These are phyloP conservation scores for Globisporangium mamillatum DNA, from an alignment of 352 stramenopile genomes.

Conservation along the genomic window DNA sequence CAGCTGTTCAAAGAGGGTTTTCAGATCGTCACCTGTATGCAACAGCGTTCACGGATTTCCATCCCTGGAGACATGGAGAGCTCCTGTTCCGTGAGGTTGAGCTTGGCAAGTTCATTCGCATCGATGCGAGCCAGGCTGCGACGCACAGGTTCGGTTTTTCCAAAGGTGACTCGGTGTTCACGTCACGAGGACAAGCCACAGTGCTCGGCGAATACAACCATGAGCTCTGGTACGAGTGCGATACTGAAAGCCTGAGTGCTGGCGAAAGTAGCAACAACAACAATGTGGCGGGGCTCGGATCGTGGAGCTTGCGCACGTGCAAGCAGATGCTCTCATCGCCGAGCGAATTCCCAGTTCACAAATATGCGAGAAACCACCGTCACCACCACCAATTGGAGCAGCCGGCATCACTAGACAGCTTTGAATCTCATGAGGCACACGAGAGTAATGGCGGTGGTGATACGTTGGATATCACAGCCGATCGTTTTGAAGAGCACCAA, in stretches of 20 bases:
- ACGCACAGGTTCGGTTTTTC: slow-evolving; percentile 40
- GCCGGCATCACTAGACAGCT: neutral
- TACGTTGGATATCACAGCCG: neutral
- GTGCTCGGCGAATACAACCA: slow-evolving; percentile 60
- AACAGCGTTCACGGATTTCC: slow-evolving; percentile 28
- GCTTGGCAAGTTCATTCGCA: slow-evolving; percentile 30
- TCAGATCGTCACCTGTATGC: slow-evolving; percentile 18
- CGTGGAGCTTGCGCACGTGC: slow-evolving; percentile 53
- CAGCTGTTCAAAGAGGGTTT: neutral
- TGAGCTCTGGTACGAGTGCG: slow-evolving; percentile 66
- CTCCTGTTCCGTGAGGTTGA: slow-evolving; percentile 32
- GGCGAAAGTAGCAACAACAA: neutral
- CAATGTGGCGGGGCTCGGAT: slow-evolving; percentile 14
- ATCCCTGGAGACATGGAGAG: slow-evolving; percentile 25
- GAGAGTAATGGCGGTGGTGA: neutral
- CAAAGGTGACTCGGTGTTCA: slow-evolving; percentile 58
- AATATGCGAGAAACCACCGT: neutral
- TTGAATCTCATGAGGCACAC: neutral
- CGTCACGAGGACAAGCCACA: slow-evolving; percentile 48
- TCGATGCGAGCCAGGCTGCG: slow-evolving; percentile 29
- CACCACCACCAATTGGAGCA: slow-evolving; percentile 8
- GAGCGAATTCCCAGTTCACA: slow-evolving; percentile 48
- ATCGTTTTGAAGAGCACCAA: slow-evolving; percentile 1
- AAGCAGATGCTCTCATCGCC: slow-evolving; percentile 40
- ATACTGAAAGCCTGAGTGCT: slow-evolving; percentile 1